Evolutionary conservation across 441 rosid species (phyloP).

Genomic region (Croton setiger): DNA sequence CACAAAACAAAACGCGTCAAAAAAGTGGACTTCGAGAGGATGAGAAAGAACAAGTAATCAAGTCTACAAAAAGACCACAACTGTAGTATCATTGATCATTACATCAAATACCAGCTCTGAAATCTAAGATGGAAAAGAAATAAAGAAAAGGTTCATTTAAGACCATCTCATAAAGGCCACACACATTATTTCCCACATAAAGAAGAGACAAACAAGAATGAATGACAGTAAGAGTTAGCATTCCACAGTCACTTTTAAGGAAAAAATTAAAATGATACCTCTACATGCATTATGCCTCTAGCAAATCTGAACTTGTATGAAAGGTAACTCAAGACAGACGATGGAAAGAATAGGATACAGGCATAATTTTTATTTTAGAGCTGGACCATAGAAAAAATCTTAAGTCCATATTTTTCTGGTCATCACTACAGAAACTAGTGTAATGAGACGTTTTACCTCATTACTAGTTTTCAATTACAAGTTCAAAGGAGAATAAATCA

Average conservation of each 20-base stretch:
- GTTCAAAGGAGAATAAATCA: background rate
- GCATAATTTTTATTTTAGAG: background rate
- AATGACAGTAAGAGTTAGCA: background rate
- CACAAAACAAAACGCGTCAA: background rate
- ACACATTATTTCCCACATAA: background rate
- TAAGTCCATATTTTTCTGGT: background rate
- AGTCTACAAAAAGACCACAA: background rate
- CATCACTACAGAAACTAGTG: background rate
- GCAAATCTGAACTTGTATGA: background rate
- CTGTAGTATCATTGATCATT: background rate
- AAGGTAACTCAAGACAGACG: background rate
- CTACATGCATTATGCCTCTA: background rate
- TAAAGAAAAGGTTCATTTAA: background rate
- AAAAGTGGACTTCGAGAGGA: background rate
- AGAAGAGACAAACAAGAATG: background rate
- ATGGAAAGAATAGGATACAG: background rate
- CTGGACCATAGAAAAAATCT: background rate
- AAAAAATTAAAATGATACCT: background rate
- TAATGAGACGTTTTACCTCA: background rate
- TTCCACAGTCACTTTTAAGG: background rate
- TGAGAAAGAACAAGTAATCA: background rate
- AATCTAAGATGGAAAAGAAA: background rate
- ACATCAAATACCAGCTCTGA: background rate
- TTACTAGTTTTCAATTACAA: background rate
- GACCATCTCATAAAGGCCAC: background rate